phyloP scores from a whole-genome alignment of 1,284 basidiomycete species.

The Ustilago lituana region DNA sequence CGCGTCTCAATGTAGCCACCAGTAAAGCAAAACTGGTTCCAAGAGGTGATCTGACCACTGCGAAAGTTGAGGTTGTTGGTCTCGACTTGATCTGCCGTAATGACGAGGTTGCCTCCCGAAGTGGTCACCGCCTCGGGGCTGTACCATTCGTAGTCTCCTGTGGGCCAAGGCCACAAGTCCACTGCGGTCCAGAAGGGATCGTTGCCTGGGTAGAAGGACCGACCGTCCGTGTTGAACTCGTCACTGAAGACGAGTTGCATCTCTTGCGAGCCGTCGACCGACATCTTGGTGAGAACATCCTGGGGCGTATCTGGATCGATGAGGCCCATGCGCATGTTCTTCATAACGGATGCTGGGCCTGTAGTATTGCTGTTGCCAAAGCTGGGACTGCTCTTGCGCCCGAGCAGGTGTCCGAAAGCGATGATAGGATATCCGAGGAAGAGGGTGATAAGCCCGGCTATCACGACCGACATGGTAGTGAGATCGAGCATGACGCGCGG shows the following conservation, averaged over 20 bases:
- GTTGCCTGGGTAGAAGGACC: constrained; percentile 73
- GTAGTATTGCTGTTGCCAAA: constrained; percentile 57
- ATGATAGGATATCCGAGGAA: constrained; percentile 84
- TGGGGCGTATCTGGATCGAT: constrained; percentile 68
- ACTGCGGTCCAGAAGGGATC: constrained; percentile 79
- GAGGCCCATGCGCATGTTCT: constrained; percentile 42
- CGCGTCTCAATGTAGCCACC: constrained; percentile 83
- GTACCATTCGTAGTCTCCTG: constrained; percentile 70
- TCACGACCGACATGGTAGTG: constrained; percentile 68
- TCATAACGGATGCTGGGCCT: constrained; percentile 53
- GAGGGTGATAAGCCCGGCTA: constrained; percentile 71
- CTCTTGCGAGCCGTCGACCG: constrained; percentile 70
- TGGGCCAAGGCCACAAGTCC: constrained; percentile 76
- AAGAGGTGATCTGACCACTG: constrained; percentile 72
- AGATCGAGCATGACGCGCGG: constrained; percentile 32
- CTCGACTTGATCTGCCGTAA: constrained; percentile 71
- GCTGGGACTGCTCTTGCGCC: constrained; percentile 36
- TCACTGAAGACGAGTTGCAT: constrained; percentile 67
- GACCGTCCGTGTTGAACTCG: constrained; percentile 66
- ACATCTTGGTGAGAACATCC: constrained; percentile 27
- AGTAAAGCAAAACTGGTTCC: constrained; percentile 96
- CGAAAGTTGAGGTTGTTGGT: constrained; percentile 75
- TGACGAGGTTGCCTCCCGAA: constrained; percentile 78
- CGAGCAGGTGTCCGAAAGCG: constrained; percentile 16
- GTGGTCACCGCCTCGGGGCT: constrained; percentile 85